Base-by-base conservation (phyloP, 345 rosid genomes). In the Microthlaspi erraticum region DNA sequence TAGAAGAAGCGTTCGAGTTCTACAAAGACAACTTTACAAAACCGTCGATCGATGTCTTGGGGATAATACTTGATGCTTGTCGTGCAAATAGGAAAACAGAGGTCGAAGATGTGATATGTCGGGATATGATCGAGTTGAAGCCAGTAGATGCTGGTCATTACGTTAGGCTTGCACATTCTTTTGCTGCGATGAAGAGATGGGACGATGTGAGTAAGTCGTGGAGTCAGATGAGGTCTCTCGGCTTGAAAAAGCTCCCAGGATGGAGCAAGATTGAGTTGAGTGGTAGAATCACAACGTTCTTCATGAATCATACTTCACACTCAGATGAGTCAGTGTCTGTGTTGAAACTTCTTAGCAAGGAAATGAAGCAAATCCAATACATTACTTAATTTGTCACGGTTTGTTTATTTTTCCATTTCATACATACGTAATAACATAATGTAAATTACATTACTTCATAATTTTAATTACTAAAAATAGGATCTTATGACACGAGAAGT, bases 121-220 rank as follows among this genome's bases (percentile, higher is more conserved):
- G 42, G 59, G 80, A 81, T 60, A 70, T 87, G 57, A 72, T 73
- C 20, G 29, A 16, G 70, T 72, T 80, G 74, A 76, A 46, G 68
- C 84, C 84, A 29, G 73, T 50, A 20, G 68, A 80, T 36, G 83
- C 88, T 43, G 87, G 87, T 56, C 60, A 75, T 66, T 87, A 78
- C 17, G 81, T 87, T 46, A 86, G 82, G 75, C 73, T 87, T 50
- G 85, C 72, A 33, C 86, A 82, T 44, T 81, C 80, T 77, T 85
- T 82, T 58, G 87, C 93, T 48, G 67, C 85, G 1, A 71, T 78
- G 84, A 83, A 78, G 68, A 80, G 74, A 71, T 87, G 93, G 93
- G 81, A 82, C 31, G 64, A 66, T 9, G 78, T 82, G 64, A 82
- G 83, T 53, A 76, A 81, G 53, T 79, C 82, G 34, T 87, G 84